phyloP scores from a whole-genome alignment of 306 rosid species.

The Clitoria ternatea region DNA sequence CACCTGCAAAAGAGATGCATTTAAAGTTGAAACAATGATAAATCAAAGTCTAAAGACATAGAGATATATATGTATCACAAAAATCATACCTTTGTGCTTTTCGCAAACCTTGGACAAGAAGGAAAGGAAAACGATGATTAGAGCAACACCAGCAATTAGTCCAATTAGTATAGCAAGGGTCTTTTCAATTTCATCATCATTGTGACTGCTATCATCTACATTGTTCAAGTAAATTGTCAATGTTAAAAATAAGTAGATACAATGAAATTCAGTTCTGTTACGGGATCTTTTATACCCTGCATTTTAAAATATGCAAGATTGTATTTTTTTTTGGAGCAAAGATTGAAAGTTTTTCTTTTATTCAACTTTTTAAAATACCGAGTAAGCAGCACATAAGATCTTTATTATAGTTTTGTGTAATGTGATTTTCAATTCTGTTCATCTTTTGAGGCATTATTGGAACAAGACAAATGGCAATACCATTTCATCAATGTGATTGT shows the following conservation, averaged over 20 bases:
- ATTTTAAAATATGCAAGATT: background rate
- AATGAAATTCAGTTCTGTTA: conserved; percentile 6
- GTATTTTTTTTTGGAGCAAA: too few relatives aligned
- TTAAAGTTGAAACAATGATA: background rate
- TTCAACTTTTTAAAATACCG: background rate
- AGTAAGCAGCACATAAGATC: background rate
- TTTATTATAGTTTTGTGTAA: background rate
- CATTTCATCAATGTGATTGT: background rate
- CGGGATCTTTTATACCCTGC: background rate
- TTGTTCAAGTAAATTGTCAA: background rate
- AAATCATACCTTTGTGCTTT: conserved; percentile 34
- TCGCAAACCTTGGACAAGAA: conserved; percentile 47
- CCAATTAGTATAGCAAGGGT: conserved; percentile 80
- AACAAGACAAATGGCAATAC: background rate
- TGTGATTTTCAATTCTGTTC: background rate
- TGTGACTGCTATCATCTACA: conserved; percentile 21
- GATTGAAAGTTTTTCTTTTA: background rate
- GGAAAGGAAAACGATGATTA: conserved; percentile 56
- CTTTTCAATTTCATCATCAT: conserved; percentile 57
- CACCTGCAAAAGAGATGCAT: conserved; percentile 39
- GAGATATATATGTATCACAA: background rate
- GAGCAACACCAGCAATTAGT: conserved; percentile 68
- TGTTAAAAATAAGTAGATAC: background rate
- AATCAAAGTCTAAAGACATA: background rate
- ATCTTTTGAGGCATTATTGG: background rate